Evolutionary conservation across 305 asterid species (phyloP).

Genomic region (Rubia tinctorum): DNA sequence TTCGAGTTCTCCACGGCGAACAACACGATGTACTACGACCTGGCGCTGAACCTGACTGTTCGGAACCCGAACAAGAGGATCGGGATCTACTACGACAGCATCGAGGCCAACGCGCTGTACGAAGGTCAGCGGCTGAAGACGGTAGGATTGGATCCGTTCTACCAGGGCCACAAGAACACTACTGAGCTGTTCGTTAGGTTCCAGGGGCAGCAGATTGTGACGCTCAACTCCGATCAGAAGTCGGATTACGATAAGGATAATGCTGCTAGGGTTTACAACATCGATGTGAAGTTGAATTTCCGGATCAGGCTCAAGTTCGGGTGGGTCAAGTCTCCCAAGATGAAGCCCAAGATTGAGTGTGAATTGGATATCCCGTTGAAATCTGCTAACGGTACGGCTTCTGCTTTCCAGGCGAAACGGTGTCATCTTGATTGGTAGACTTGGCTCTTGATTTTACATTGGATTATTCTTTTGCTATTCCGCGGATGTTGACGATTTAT

Average conservation of each 20-base stretch:
- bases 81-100: conserved; percentile 31
- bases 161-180: conserved; percentile 32
- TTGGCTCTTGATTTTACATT: background rate
- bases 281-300: conserved; percentile 34
- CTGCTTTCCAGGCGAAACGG: conserved; percentile 24
- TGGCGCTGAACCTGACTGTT: conserved; percentile 31
- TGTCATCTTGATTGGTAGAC: conserved; percentile 38
- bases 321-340: conserved; percentile 23
- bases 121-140: conserved; percentile 21
- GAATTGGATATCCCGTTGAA: conserved; percentile 31
- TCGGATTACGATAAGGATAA: conserved; percentile 20
- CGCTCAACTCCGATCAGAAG: conserved; percentile 13
- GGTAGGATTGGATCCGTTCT: conserved; percentile 15
- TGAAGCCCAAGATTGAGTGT: conserved; percentile 39
- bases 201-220: conserved; percentile 17
- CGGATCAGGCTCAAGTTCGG: conserved; percentile 29
- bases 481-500: too few species aligned
- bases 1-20: conserved; percentile 32
- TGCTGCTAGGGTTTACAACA: conserved; percentile 11
- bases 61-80: conserved; percentile 38
- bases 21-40: conserved; percentile 29
- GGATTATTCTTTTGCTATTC: background rate
- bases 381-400: conserved; percentile 15
- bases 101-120: conserved; percentile 31
- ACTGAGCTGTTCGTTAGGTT: conserved; percentile 18